A percentile compares a stretch with the other conserved stretches of the same genome.
phyloP scores from a whole-genome alignment of 73 alveolate genomes.

The Tetrahymena malaccensis region DNA sequence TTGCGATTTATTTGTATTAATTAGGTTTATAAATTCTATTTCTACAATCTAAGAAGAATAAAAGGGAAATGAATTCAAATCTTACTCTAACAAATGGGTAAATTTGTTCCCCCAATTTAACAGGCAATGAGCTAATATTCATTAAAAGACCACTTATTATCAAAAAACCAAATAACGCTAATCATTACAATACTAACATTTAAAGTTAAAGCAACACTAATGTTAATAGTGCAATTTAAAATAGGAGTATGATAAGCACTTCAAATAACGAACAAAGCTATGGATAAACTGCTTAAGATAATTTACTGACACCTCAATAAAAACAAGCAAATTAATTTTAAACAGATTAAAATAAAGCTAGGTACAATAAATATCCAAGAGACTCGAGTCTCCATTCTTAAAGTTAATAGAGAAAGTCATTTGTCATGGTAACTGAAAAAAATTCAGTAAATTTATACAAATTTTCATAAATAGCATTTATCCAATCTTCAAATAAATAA shows the following conservation, averaged over 20 bases:
- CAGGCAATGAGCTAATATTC: background rate
- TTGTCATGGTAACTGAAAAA: background rate
- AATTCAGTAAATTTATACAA: background rate
- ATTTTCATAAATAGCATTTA: background rate
- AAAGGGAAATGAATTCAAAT: background rate
- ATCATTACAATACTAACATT: background rate
- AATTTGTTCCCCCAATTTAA: background rate
- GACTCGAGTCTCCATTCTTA: background rate
- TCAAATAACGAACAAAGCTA: background rate
- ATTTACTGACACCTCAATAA: background rate
- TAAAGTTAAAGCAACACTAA: background rate
- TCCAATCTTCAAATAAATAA: background rate
- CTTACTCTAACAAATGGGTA: background rate
- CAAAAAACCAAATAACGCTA: background rate
- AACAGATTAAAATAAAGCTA: background rate
- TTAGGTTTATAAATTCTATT: background rate
- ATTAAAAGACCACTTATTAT: background rate
- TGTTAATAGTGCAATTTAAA: background rate
- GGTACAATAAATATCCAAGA: background rate
- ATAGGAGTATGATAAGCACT: background rate
- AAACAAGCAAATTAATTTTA: background rate
- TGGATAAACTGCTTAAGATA: background rate
- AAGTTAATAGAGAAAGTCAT: background rate
- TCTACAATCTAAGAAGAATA: background rate
- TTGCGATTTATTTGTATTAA: background rate